Evolutionary conservation across 495 filamentous ascomycete genomes (phyloP), one percentile per base, ranked within the genome.

Genomic region (Aspergillus egyptiacus): DNA sequence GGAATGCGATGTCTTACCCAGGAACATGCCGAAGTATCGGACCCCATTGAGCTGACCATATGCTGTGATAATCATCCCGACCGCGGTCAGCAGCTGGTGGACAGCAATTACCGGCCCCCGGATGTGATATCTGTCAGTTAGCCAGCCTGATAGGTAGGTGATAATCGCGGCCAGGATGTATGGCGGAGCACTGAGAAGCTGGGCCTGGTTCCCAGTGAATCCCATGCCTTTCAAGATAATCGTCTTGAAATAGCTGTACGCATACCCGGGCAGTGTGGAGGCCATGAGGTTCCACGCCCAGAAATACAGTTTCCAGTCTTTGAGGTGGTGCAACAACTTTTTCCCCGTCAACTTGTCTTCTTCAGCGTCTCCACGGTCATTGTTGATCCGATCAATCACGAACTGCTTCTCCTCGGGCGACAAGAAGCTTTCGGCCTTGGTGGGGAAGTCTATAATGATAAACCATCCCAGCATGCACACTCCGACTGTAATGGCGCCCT

Each of bases 251-350:
- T 54, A 54, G 39, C 51, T 54, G 17, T 45, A 54, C 8, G 51
- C 51, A 32, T 54, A 54, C n/a, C 51, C 51, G 1, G 46, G 51
- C n/a, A 54, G 39, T 14, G 51, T 54, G 6, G 51, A 54, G 3
- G 46, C 51, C 51, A 54, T 54, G 46, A 54, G 51, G 41, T 54
- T 54, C 25, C 49, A 49, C 0, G 51, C 51, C 51, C 51, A 50
- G 33, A 50, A 39, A 20, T 54, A 54, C 7, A 54, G 18, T 19
- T 50, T 54, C 39, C 51, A 54, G 31, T 54, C 51, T 17, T 50
- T 54, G 25, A 54, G 46, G 28, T 54, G 51, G 22, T 54, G 45
- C 31, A 54, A n/a, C n/a, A 54, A 46, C 6, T 24, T 27, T 9
- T 25, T 32, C 10, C 17, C 7, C 1, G 40, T 50, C 10, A 50